Evolutionary conservation across 2,329 filamentous ascomycete genomes (phyloP).

Genomic region (Botryosphaeria dothidea): DNA sequence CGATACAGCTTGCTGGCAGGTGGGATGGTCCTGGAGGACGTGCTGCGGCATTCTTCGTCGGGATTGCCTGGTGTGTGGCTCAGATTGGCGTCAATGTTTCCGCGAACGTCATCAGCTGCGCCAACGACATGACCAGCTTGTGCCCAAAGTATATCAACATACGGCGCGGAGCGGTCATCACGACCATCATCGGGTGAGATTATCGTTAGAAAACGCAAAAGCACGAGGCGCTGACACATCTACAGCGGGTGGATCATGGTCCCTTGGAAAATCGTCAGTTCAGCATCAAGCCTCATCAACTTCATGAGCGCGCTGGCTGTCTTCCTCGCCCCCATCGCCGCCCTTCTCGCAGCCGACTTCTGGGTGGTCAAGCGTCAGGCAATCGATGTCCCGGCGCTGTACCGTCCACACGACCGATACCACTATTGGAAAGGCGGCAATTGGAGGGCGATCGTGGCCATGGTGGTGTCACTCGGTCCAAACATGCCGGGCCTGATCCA

Average conservation of each 20-base stretch:
- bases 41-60: conserved; percentile 31
- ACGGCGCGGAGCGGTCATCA: conserved; percentile 27
- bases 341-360: conserved; percentile 25
- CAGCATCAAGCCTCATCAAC: conserved; percentile 28
- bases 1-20: conserved; percentile 26
- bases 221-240: not conserved
- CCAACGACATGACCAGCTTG: conserved; percentile 29
- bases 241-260: conserved; percentile 2
- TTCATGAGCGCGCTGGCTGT: conserved; percentile 31
- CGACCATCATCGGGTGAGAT: conserved; percentile 23
- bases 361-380: conserved; percentile 27
- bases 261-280: conserved; percentile 32
- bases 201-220: not conserved
- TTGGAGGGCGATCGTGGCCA: conserved; percentile 26
- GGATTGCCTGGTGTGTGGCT: conserved; percentile 28
- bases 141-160: conserved; percentile 31
- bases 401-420: conserved; percentile 24
- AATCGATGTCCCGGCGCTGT: conserved; percentile 27
- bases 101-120: conserved; percentile 30
- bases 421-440: conserved; percentile 24
- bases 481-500: conserved; percentile 25
- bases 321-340: conserved; percentile 30
- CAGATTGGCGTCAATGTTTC: conserved; percentile 30
- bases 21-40: conserved; percentile 28
- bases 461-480: conserved; percentile 24